phyloP scores from a whole-genome alignment of 148 eudicot genomes.

The Amaranthus palmeri region DNA sequence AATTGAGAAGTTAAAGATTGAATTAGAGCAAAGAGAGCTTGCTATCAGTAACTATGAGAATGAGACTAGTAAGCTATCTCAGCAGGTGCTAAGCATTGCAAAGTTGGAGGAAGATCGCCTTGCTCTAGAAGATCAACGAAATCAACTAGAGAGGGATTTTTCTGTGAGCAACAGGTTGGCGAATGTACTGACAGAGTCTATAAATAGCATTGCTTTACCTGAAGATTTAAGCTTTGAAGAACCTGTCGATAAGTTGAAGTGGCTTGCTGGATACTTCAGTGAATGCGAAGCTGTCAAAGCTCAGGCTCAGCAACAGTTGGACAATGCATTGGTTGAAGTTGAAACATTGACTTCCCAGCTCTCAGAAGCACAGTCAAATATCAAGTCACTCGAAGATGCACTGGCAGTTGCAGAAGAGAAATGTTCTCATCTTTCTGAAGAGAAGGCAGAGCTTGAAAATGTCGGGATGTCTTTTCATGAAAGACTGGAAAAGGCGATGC shows the following conservation, averaged over 20 bases:
- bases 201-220: constrained; percentile 47
- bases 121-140: constrained; percentile 40
- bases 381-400: constrained; percentile 60
- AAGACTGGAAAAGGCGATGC: constrained; percentile 48
- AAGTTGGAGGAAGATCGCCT: constrained; percentile 60
- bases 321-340: constrained; percentile 40
- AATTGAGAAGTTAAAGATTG: constrained; percentile 61
- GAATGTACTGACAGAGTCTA: constrained; percentile 46
- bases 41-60: constrained; percentile 38
- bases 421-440: constrained; percentile 46
- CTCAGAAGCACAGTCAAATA: constrained; percentile 37
- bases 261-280: constrained; percentile 51
- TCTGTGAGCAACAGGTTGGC: constrained; percentile 55
- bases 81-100: constrained; percentile 49
- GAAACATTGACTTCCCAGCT: constrained; percentile 41
- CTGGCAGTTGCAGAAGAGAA: constrained; percentile 49
- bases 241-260: constrained; percentile 63
- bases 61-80: constrained; percentile 48
- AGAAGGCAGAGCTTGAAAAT: constrained; percentile 57
- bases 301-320: constrained; percentile 53
- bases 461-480: constrained; percentile 36
- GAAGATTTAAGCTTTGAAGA: constrained; percentile 40
- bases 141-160: constrained; percentile 68
- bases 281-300: constrained; percentile 52
- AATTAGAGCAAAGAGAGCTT: constrained; percentile 49